Evolutionary conservation across 495 filamentous ascomycete genomes (phyloP).

Genomic region (Venustampulla echinocandica): DNA sequence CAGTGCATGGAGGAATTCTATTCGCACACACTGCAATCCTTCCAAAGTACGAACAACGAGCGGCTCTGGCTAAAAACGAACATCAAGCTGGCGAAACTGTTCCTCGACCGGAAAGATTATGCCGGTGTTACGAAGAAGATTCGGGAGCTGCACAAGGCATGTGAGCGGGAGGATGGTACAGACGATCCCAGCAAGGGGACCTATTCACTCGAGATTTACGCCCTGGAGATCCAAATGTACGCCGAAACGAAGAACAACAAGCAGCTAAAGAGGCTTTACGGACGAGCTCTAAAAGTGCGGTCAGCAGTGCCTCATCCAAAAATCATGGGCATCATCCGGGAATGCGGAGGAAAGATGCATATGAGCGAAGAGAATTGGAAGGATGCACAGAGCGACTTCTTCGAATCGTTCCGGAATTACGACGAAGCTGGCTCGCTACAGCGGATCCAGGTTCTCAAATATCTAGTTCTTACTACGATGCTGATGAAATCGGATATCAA

Average conservation of each 20-base stretch:
- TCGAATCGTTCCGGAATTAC: slow-evolving; percentile 97
- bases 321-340: slow-evolving; percentile 97
- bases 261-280: slow-evolving; percentile 85
- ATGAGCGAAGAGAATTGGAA: slow-evolving; percentile 99
- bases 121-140: slow-evolving; percentile 71
- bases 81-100: slow-evolving; percentile 87
- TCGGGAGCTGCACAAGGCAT: slow-evolving; percentile 79
- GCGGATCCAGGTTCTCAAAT: slow-evolving; percentile 95
- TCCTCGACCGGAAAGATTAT: slow-evolving; percentile 88
- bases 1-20: slow-evolving; percentile 95
- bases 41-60: slow-evolving; percentile 97
- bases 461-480: slow-evolving; percentile 93
- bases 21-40: slow-evolving; percentile 81
- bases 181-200: slow-evolving; percentile 96
- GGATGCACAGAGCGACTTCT: slow-evolving; percentile 93
- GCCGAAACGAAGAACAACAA: slow-evolving; percentile 96
- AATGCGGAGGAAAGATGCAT: slow-evolving; percentile 99
- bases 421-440: slow-evolving; percentile 95
- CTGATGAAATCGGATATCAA: slow-evolving; percentile 99
- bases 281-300: slow-evolving; percentile 78
- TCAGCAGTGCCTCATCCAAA: slow-evolving; percentile 96
- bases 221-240: slow-evolving; percentile 98
- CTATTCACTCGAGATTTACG: slow-evolving; percentile 91
- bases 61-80: slow-evolving; percentile 97
- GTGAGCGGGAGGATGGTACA: slow-evolving; percentile 77